Conservation (phyloP, 169 alveolate species). For the Ichthyophthirius multifiliis region DNA sequence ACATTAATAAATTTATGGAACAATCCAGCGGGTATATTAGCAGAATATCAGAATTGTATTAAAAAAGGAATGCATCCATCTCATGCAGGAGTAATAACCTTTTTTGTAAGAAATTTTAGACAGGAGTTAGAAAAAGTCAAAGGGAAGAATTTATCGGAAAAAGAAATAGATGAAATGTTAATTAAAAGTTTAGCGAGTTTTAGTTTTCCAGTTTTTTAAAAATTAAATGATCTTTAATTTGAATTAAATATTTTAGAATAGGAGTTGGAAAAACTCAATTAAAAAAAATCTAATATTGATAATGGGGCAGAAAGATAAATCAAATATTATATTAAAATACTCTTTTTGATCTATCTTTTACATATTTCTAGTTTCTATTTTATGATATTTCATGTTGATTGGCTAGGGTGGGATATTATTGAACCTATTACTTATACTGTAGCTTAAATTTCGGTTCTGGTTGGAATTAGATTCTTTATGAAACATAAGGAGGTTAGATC, state of each 20-base stretch:
- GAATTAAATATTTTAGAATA: neutral
- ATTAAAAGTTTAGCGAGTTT: neutral
- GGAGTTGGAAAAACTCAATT: neutral
- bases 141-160: neutral
- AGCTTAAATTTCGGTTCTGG: neutral
- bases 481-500: neutral
- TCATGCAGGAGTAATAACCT: constrained; percentile 5
- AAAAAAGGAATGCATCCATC: neutral
- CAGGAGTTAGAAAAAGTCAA: neutral
- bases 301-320: neutral
- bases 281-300: neutral
- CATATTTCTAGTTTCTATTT: constrained; percentile 1
- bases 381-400: constrained; percentile 18
- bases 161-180: constrained; percentile 7
- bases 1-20: no score
- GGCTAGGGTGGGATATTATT: constrained; percentile 26
- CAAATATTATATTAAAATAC: neutral
- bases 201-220: neutral
- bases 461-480: neutral
- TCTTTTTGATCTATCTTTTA: neutral
- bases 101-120: neutral
- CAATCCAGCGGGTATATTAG: neutral
- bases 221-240: neutral
- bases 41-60: neutral
- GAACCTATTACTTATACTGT: constrained; percentile 28